phyloP scores from a whole-genome alignment of 805 yeast genomes.

The Yarrowia sp. region DNA sequence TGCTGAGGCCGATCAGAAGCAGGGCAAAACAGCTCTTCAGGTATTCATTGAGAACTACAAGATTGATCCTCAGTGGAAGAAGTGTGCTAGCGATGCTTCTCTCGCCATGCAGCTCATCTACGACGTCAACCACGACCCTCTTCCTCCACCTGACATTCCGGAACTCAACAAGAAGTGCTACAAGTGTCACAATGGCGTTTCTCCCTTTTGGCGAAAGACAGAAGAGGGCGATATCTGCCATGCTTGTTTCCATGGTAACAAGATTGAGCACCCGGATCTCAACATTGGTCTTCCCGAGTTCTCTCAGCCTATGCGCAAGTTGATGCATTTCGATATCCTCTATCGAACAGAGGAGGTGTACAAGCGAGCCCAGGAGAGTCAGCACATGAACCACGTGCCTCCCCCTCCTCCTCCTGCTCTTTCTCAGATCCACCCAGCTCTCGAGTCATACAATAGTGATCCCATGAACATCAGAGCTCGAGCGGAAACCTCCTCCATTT shows the following conservation, averaged over 20 bases:
- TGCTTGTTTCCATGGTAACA: slow-evolving; percentile 9
- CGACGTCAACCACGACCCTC: slow-evolving; percentile 29
- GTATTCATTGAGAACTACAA: slow-evolving; percentile 46
- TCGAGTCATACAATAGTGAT: slow-evolving; percentile 4
- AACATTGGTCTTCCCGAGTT: slow-evolving; percentile 25
- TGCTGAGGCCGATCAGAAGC: slow-evolving; percentile 43
- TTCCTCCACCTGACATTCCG: slow-evolving; percentile 22
- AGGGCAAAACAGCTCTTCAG: slow-evolving; percentile 47
- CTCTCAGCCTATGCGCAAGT: slow-evolving; percentile 5
- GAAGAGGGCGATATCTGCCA: slow-evolving; percentile 18
- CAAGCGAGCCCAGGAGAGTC: neutral
- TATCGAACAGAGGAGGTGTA: slow-evolving; percentile 19
- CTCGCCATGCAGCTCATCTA: slow-evolving; percentile 22
- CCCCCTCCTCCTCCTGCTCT: slow-evolving; percentile 8
- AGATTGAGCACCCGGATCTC: slow-evolving; percentile 22
- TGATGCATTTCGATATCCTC: slow-evolving; percentile 27
- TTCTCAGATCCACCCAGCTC: slow-evolving; percentile 19
- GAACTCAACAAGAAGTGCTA: slow-evolving; percentile 22
- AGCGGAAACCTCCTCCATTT: slow-evolving; percentile 12
- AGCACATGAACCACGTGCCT: slow-evolving; percentile 5
- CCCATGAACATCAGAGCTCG: slow-evolving; percentile 12
- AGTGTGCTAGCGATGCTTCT: slow-evolving; percentile 13
- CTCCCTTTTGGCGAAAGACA: slow-evolving; percentile 20
- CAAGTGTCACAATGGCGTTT: slow-evolving; percentile 22
- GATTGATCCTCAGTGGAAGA: slow-evolving; percentile 27